These are phyloP conservation scores for Penicillium atrosanguineum DNA, from an alignment of 495 filamentous ascomycete genomes.

Conservation along the genomic window DNA sequence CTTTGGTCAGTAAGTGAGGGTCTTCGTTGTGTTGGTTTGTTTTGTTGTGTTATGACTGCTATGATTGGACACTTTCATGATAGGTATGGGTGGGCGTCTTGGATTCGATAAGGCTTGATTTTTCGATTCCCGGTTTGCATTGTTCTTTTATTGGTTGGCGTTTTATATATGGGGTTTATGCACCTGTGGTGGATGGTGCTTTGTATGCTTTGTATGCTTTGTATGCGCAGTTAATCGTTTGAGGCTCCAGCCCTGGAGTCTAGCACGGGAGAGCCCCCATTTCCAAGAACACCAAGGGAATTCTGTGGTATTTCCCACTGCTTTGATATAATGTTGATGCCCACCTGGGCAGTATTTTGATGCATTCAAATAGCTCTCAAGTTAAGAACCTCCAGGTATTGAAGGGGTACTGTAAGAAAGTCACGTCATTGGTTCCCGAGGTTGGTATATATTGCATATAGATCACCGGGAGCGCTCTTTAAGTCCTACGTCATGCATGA, in stretches of 20 bases:
- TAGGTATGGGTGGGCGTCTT: conserved; percentile 13
- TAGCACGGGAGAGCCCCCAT: background rate
- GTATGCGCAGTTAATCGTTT: background rate
- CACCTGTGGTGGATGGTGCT: background rate
- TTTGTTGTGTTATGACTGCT: conserved; percentile 21
- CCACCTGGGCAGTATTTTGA: background rate
- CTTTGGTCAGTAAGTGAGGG: conserved; percentile 54
- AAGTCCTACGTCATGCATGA: conserved; percentile 14
- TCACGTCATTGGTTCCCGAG: too few relatives aligned
- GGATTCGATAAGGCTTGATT: background rate
- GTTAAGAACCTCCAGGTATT: background rate
- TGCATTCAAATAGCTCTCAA: background rate
- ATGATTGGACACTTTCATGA: conserved; percentile 18
- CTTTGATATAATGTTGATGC: background rate
- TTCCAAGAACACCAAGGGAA: background rate
- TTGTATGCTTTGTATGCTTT: background rate
- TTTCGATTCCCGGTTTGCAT: conserved; percentile 14
- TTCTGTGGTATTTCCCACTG: background rate
- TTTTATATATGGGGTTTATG: background rate
- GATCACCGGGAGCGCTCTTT: conserved; percentile 3
- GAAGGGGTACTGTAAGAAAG: too few relatives aligned
- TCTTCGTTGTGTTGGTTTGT: background rate
- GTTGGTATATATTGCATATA: background rate
- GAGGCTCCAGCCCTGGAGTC: too few relatives aligned
- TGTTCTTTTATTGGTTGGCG: conserved; percentile 3